Evolutionary conservation across 441 rosid species (phyloP).

Genomic region (Geranium incanum): DNA sequence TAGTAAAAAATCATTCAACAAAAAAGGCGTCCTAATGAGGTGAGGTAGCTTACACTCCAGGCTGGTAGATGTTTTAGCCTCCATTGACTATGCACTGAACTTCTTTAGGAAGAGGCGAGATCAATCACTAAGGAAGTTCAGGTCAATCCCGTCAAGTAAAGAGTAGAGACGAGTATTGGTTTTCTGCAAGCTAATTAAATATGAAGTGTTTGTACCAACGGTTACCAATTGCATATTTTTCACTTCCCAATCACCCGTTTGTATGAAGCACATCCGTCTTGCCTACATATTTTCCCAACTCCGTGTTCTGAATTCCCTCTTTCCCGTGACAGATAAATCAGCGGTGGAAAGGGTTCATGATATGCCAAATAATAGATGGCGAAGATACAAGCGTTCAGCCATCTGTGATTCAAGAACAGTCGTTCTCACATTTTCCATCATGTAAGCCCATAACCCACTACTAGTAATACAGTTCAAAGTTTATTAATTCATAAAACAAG

Average conservation of each 20-base stretch:
- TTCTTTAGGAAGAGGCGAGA: not conserved
- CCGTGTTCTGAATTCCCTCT: not conserved
- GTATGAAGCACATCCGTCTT: no score
- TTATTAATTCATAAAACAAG: not conserved
- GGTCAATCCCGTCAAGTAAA: not conserved
- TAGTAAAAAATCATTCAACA: not conserved
- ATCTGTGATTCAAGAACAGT: constrained; percentile 78
- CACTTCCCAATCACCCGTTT: not conserved
- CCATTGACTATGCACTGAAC: not conserved
- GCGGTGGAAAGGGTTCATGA: constrained; percentile 55
- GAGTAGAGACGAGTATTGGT: no score
- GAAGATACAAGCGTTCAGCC: constrained; percentile 76
- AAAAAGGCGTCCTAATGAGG: not conserved
- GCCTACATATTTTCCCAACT: not conserved
- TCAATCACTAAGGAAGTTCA: not conserved
- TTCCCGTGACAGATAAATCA: constrained; percentile 47
- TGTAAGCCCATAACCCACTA: constrained; percentile 47
- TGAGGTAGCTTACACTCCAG: not conserved
- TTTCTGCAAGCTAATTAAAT: not conserved
- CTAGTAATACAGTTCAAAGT: constrained; percentile 5
- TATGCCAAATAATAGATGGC: constrained; percentile 69
- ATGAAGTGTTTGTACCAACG: not conserved
- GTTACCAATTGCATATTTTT: not conserved
- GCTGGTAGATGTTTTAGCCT: not conserved
- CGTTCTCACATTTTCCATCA: constrained; percentile 73